Percentiles rank a stretch among this genome's conserved stretches.
Conservation (phyloP, 345 rosid genomes). For the Angophora floribunda region DNA sequence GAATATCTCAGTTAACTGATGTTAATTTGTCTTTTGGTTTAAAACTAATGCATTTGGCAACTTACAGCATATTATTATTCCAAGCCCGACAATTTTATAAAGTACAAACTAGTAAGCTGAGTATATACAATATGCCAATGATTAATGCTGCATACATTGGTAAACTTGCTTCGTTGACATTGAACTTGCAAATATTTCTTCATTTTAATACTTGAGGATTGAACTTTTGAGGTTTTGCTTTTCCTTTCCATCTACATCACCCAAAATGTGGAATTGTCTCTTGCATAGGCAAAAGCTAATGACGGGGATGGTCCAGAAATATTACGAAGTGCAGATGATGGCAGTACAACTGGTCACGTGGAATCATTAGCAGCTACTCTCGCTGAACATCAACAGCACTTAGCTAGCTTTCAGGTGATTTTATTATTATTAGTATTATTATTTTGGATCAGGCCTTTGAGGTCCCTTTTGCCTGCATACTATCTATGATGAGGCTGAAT, state of each 20-base stretch:
- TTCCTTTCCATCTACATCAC: not conserved
- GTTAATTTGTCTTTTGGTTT: not conserved
- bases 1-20: not conserved
- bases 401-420: constrained; percentile 92
- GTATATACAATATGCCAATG: not conserved
- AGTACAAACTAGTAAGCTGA: not conserved
- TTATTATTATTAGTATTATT: not conserved
- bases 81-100: not conserved
- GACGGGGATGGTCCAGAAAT: constrained; percentile 99
- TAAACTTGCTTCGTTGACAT: not conserved
- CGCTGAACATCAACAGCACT: constrained; percentile 94
- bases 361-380: constrained; percentile 90
- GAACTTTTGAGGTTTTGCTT: not conserved
- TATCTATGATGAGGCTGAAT: not conserved
- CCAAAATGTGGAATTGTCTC: not conserved
- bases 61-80: not conserved
- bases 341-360: constrained; percentile 77
- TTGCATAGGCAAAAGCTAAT: constrained; percentile 84
- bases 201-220: not conserved
- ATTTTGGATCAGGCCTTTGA: not conserved
- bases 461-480: not conserved
- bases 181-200: not conserved
- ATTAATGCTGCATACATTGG: not conserved
- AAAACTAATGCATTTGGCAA: not conserved
- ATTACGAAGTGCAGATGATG: constrained; percentile 64